Conservation (phyloP, 2,329 filamentous ascomycete species). For the Aspergillus pseudoterreus region DNA sequence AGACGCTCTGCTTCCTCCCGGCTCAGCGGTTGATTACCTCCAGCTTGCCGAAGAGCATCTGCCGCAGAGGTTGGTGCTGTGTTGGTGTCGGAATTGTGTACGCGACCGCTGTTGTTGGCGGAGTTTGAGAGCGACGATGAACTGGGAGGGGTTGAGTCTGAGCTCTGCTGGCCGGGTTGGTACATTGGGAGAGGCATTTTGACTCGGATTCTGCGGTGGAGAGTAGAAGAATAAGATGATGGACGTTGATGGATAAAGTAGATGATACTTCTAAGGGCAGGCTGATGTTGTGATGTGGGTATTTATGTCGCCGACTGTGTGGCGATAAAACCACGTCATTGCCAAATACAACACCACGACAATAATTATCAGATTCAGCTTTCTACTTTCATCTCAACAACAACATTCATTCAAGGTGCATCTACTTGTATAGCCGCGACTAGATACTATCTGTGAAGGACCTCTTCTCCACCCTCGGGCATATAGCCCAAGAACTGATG, state of each 20-base stretch:
- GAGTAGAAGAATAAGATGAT: no score
- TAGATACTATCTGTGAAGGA: neutral
- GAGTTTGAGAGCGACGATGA: neutral
- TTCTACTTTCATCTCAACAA: no score
- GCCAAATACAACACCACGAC: no score
- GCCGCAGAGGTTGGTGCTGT: neutral
- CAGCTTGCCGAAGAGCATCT: neutral
- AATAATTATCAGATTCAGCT: no score
- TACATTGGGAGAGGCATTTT: neutral
- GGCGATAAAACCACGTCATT: no score
- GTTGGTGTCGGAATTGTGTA: neutral
- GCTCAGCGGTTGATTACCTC: slow-evolving; percentile 22
- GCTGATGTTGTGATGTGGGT: no score
- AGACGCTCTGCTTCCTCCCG: slow-evolving; percentile 41
- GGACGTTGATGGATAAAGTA: neutral
- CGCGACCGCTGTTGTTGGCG: neutral
- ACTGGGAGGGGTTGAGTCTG: neutral
- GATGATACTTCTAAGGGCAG: neutral
- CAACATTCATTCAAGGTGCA: neutral
- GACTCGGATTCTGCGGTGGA: neutral
- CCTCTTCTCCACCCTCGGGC: slow-evolving; percentile 34
- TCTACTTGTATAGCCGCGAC: neutral
- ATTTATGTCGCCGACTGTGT: no score
- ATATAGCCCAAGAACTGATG: slow-evolving; percentile 28
- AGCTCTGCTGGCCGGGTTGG: neutral